Evolutionary conservation across 345 rosid genomes (phyloP), one percentile per base, ranked within the genome.

Genomic region (Physaria fendleri): DNA sequence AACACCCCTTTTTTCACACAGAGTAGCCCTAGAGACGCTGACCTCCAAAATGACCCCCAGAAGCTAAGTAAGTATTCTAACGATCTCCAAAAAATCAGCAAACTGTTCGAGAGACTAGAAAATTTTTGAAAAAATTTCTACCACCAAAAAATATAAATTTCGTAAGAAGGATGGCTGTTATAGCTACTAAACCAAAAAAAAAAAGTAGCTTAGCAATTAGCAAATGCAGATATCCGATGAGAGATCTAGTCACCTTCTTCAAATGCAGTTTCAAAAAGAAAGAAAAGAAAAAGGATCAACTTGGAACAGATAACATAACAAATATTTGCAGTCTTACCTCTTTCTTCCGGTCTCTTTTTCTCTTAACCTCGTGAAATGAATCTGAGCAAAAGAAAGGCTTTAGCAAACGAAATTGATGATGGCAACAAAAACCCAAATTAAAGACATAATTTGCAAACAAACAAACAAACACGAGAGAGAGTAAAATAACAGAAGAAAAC

Each of bases 351-450:
- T 14, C 53, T 27, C 21, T 47, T 15, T 47, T 47, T 27, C 53
- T 47, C 53, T 27, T 47, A 6, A 47, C 53, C 53, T 47, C 53
- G 11, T 47, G 53, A 0, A 47, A 47, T 8, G 53, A n/a, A 47
- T 47, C 53, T 47, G 34, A 47, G 8, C 34, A 47, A 47, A 47
- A 8, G 13, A 47, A 47, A 8, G 2, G 18, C 21, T 24, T 47
- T 8, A 47, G 18, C 38, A 18, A 43, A 42, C 40, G 2, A 17
- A 42, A 42, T 14, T 8, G 8, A 51, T 30, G 8, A 29, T 32
- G 27, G 22, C 15, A 35, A 35, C 29, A 21, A 6, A 1, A 53
- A 38, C 46, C 8, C 29, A 53, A n/a, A 53, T n/a, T 12, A n/a
- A 34, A 33, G 8, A 53, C 18, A 33, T 20, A 2, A 29, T 33